Conservation (phyloP, 2,329 filamentous ascomycete species). For the Pseudogymnoascus sp. region DNA sequence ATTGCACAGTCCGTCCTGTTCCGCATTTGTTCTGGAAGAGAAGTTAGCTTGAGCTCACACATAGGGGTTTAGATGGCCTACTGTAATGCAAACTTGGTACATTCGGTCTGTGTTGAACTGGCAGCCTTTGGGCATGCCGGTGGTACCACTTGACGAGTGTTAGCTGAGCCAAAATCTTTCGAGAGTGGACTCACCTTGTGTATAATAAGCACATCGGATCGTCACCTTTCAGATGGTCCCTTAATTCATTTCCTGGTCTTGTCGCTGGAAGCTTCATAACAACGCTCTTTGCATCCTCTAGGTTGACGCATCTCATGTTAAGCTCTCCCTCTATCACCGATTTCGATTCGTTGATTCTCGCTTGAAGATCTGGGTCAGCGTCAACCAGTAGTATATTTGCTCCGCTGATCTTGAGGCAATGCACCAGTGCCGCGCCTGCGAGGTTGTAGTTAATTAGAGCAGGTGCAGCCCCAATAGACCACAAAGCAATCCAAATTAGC, state of each 20-base stretch:
- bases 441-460: slow-evolving; percentile 67
- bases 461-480: slow-evolving; percentile 59
- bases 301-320: slow-evolving; percentile 47
- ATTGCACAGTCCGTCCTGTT: slow-evolving; percentile 23
- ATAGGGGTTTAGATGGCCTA: slow-evolving; percentile 11
- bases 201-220: slow-evolving; percentile 61
- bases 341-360: slow-evolving; percentile 50
- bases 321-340: slow-evolving; percentile 37
- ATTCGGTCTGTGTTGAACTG: slow-evolving; percentile 44
- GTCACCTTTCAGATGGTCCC: slow-evolving; percentile 40
- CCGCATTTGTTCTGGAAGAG: slow-evolving; percentile 16
- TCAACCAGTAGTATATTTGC: slow-evolving; percentile 52
- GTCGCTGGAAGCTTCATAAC: slow-evolving; percentile 40
- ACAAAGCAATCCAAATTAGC: slow-evolving; percentile 55
- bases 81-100: slow-evolving; percentile 24
- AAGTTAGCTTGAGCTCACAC: not conserved
- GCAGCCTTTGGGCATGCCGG: slow-evolving; percentile 66
- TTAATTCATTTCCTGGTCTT: slow-evolving; percentile 47
- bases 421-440: slow-evolving; percentile 52
- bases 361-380: slow-evolving; percentile 43
- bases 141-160: slow-evolving; percentile 50
- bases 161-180: not conserved
- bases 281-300: slow-evolving; percentile 41
- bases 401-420: slow-evolving; percentile 53
- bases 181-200: slow-evolving; percentile 41